Evolutionary conservation across 768 basidiomycete species (phyloP), one percentile per base, ranked within the genome.

Genomic region (Russula virescens): DNA sequence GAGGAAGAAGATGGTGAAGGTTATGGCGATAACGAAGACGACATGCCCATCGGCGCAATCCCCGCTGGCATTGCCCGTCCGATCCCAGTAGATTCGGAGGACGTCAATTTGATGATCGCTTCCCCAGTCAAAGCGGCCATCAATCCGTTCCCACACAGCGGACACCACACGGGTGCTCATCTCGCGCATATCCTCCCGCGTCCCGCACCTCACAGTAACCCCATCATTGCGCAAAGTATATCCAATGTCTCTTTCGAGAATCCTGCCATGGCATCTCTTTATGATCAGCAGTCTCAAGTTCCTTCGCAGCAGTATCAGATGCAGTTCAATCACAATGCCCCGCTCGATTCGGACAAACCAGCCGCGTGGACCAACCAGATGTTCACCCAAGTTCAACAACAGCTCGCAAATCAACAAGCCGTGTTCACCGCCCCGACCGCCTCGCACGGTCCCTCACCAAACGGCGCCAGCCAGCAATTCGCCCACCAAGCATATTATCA

Each of bases 1-100:
- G 84, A 83, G 48, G 85, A 81, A 4, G 82, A 80, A n/a, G 81
- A 80, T 1, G 83, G 79, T 21, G 77, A 76, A 23, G 79, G 76
- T 51, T 76, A 79, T 42, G 79, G 70, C 10, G 78, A 78, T 42
- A 78, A 80, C 51, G 78, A 77, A 11, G 70, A 75, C 57, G 71
- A 63, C 7, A 26, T 63, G 4, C 68, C 64, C 55, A 51, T 61
- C 25, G 61, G 52, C 48, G 66, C 48, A 68, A 69, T 43, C 52
- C 69, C 72, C 45, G 66, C 60, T 38, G 47, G 72, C 55, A 48
- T 58, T 21, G 59, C 73, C 9, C 69, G 67, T 38, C 47, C 56
- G 61, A 56, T 64, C 51, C 65, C 65, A 51, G 64, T 66, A 35
- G 68, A 69, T 35, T 52, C 28, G 35, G 72, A 69, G 45, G 69